Evolutionary conservation across 73 alveolate genomes (phyloP).

Genomic region (Paramecium pentaurelia): DNA sequence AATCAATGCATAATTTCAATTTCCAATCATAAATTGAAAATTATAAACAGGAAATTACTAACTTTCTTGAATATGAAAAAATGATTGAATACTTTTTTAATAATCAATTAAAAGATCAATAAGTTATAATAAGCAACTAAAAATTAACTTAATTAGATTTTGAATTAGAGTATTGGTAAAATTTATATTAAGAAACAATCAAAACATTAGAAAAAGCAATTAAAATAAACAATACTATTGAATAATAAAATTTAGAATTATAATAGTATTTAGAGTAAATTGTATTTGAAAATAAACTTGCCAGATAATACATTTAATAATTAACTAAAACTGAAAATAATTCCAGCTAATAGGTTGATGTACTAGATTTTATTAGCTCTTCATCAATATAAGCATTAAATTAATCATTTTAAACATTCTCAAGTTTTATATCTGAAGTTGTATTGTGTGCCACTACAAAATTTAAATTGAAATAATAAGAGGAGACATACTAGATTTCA

Average conservation of each 20-base stretch:
- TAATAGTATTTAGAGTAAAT: background rate
- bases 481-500: background rate
- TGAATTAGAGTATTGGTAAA: background rate
- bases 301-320: background rate
- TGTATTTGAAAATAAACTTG: background rate
- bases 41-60: background rate
- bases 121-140: background rate
- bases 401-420: background rate
- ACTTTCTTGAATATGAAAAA: background rate
- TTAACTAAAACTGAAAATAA: background rate
- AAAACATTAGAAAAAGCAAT: background rate
- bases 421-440: background rate
- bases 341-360: background rate
- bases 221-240: background rate
- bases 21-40: background rate
- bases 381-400: background rate
- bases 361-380: background rate
- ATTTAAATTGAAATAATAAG: background rate
- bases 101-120: background rate
- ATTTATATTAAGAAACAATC: background rate
- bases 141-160: background rate
- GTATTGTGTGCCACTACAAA: background rate
- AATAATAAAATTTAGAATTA: background rate
- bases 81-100: background rate
- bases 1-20: background rate